A percentile compares a stretch with the other conserved stretches of the same genome.
Evolutionary conservation across 139 green algal genomes (phyloP).

Genomic region (Closterium sp.): DNA sequence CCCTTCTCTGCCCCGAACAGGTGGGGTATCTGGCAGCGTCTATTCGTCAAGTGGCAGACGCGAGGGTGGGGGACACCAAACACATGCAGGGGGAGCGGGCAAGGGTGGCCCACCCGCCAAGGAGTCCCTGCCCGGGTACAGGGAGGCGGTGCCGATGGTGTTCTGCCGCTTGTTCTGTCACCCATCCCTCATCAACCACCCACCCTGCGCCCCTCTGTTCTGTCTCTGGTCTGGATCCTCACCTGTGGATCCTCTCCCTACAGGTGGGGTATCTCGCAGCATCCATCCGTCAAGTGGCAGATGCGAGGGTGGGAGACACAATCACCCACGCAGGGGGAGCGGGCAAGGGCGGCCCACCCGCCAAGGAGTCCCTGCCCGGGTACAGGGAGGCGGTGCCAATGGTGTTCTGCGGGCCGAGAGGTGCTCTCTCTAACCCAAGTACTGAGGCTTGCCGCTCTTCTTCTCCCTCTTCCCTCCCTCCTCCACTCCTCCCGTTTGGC

Average conservation of each 20-base stretch:
- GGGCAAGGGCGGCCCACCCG: constrained; percentile 34
- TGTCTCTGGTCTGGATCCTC: too few relatives aligned
- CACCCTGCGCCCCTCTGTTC: neutral
- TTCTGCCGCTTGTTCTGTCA: constrained; percentile 77
- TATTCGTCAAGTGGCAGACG: constrained; percentile 74
- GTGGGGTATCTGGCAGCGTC: too few relatives aligned
- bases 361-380: neutral
- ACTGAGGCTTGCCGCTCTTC: neutral
- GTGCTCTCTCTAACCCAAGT: neutral
- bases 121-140: constrained; percentile 2
- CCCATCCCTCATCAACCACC: too few relatives aligned
- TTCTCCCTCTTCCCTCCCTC: constrained; percentile 2
- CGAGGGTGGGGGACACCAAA: constrained; percentile 94
- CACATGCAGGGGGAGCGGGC: constrained; percentile 40
- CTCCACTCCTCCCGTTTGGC: too few relatives aligned
- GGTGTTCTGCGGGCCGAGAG: constrained; percentile 85
- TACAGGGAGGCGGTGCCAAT: constrained; percentile 82
- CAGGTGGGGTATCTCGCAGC: constrained; percentile 80
- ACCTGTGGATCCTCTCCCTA: too few relatives aligned
- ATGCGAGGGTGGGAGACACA: constrained; percentile 95
- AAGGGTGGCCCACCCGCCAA: constrained; percentile 35
- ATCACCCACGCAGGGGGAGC: constrained; percentile 68
- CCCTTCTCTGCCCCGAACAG: too few relatives aligned
- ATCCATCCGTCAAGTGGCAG: constrained; percentile 84
- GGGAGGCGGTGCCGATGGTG: constrained; percentile 91